Evolutionary conservation across 2,329 filamentous ascomycete genomes (phyloP), one percentile per base, ranked within the genome.

Genomic region (Colletotrichum orbiculare): DNA sequence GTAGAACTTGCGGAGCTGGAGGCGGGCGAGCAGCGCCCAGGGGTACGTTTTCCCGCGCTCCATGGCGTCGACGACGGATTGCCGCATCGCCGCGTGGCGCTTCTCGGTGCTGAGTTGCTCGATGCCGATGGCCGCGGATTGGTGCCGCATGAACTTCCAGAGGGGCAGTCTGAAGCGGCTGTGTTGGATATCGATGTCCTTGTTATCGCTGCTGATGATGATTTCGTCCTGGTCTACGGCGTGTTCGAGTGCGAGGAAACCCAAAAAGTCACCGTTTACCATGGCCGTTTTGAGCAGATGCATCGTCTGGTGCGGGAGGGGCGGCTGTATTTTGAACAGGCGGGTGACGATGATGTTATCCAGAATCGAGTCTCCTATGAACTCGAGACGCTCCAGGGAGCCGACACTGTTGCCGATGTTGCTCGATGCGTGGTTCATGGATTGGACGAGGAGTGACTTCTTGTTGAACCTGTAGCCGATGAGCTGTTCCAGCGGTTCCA

Each of bases 331-430:
- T 2, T 73, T 71, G 74, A 87, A 91, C 6, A 95, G 78, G n/a
- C 78, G 82, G 0, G 79, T 81, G 8, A 92, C 88, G 53, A 97
- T 81, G 60, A 97, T 81, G 70, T 89, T 85, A 76, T 98, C 95
- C 0, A 98, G 86, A 2, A 97, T 82, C 0, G 93, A 87, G 70
- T 98, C 95, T 1, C 95, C 95, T 0, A 97, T 80, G 71, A 96
- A 97, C 73, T 97, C 95, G 1, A 97, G 84, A 0, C 94, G 87
- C 69, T 97, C 91, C 11, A 88, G 83, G 25, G 77, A 82, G 2
- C 81, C 81, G 5, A 83, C 79, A 13, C 78, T 76, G 37, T 80
- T 81, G 54, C 82, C 83, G 6, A 74, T 61, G 47, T 73, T 76
- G 70, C 74, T 82, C 0, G 92, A 94, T 0, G 87, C 81, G 72